Percentiles rank a stretch among this genome's conserved stretches.
Evolutionary conservation across 495 filamentous ascomycete genomes (phyloP).

Genomic region (Penicillium antarcticum): DNA sequence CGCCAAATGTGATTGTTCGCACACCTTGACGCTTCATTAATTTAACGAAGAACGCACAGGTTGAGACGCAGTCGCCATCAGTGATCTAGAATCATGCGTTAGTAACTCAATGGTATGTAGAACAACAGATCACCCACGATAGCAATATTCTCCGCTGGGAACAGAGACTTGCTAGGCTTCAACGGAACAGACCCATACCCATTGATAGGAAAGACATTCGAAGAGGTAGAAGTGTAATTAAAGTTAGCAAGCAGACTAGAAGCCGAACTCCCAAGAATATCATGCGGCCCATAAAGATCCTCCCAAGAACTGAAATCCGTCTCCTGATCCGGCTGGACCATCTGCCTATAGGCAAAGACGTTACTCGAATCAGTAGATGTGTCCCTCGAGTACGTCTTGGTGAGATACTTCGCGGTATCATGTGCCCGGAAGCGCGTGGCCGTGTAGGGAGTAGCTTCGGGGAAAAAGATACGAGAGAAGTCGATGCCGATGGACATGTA

Average conservation of each 20-base stretch:
- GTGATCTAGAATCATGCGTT: conserved; percentile 26
- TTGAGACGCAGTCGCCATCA: conserved; percentile 63
- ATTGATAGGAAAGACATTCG: conserved; percentile 29
- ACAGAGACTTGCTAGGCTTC: conserved; percentile 33
- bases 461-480: conserved; percentile 37
- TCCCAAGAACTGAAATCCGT: conserved; percentile 49
- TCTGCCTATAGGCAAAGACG: conserved; percentile 13
- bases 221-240: conserved; percentile 42
- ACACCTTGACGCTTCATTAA: conserved; percentile 56
- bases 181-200: conserved; percentile 34
- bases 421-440: conserved; percentile 42
- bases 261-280: conserved; percentile 40
- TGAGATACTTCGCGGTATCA: conserved; percentile 38
- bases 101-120: not conserved
- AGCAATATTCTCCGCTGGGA: conserved; percentile 49
- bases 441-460: conserved; percentile 28
- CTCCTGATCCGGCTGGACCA: conserved; percentile 23
- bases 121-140: conserved; percentile 20
- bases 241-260: conserved; percentile 47
- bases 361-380: conserved; percentile 14
- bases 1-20: conserved; percentile 59
- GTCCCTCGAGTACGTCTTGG: conserved; percentile 29
- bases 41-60: conserved; percentile 58
- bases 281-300: conserved; percentile 49
- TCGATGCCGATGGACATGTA: conserved; percentile 26